Evolutionary conservation across 768 basidiomycete genomes (phyloP).

Genomic region (Mycena galopus): DNA sequence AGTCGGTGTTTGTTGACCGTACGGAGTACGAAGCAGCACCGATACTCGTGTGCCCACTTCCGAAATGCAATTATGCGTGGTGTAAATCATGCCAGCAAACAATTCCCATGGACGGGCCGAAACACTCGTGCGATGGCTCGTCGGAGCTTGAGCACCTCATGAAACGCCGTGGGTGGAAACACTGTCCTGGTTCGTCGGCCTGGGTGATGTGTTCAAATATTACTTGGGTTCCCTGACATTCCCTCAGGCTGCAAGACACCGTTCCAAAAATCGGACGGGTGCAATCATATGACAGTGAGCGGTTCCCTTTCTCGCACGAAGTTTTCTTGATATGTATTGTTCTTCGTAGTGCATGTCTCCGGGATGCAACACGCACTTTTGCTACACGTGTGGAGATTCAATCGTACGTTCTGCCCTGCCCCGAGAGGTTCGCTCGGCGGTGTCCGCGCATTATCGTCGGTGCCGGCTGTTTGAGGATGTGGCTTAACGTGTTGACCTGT

Average conservation of each 20-base stretch:
- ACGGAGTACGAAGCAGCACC: constrained; percentile 55
- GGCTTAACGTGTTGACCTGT: constrained; percentile 10
- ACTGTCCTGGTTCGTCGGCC: constrained; percentile 64
- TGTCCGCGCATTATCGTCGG: constrained; percentile 48
- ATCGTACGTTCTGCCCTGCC: constrained; percentile 56
- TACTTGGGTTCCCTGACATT: too few species aligned
- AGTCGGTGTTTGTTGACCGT: constrained; percentile 64
- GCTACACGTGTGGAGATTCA: constrained; percentile 62
- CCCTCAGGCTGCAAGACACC: too few species aligned
- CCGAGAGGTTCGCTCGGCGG: constrained; percentile 45
- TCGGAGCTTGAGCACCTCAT: constrained; percentile 67
- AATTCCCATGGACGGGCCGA: constrained; percentile 52
- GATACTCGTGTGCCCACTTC: constrained; percentile 64
- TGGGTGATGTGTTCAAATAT: background rate
- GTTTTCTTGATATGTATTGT: background rate
- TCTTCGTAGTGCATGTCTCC: constrained; percentile 62
- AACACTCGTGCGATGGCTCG: constrained; percentile 72
- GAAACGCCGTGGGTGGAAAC: constrained; percentile 70
- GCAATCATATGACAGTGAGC: too few species aligned
- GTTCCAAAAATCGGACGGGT: too few species aligned
- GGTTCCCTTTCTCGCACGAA: background rate
- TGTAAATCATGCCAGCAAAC: constrained; percentile 70
- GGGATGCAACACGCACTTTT: constrained; percentile 73
- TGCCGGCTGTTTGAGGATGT: constrained; percentile 53
- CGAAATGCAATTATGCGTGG: constrained; percentile 65